Evolutionary conservation across 805 yeast genomes (phyloP).

Genomic region (Candida ponderosae): DNA sequence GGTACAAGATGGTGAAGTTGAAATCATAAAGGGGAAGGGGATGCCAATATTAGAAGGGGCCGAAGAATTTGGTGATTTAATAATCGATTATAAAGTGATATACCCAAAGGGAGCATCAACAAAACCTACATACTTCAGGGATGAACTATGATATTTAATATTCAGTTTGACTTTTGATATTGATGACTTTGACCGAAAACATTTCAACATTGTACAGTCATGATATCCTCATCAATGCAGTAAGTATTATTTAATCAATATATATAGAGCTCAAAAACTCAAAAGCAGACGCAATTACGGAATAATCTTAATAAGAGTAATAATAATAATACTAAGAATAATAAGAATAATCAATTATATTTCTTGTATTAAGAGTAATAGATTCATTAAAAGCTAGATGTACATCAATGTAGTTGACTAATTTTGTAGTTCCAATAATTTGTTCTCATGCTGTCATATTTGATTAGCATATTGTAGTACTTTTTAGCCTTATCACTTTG

Average conservation of each 20-base stretch:
- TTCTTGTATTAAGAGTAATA: too few relatives aligned
- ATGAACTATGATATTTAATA: constrained; percentile 15
- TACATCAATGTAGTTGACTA: not conserved
- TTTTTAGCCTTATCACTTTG: constrained; percentile 27
- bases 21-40: constrained; percentile 66
- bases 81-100: constrained; percentile 39
- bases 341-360: too few relatives aligned
- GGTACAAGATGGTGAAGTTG: constrained; percentile 63
- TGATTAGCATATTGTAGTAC: constrained; percentile 42
- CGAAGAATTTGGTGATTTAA: constrained; percentile 47
- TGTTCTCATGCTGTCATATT: constrained; percentile 54
- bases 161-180: too few relatives aligned
- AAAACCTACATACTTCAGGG: constrained; percentile 9
- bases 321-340: too few relatives aligned
- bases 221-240: too few relatives aligned
- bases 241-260: too few relatives aligned
- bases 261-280: too few relatives aligned
- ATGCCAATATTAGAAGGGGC: constrained; percentile 61
- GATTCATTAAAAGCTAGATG: too few relatives aligned
- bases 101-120: constrained; percentile 30
- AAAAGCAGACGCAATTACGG: too few relatives aligned
- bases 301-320: too few relatives aligned
- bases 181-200: too few relatives aligned
- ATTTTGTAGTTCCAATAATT: constrained; percentile 53
- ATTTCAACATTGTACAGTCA: too few relatives aligned